Base-by-base conservation (phyloP, 1,139 yeast species). In the Suhomyces guaymorum region DNA sequence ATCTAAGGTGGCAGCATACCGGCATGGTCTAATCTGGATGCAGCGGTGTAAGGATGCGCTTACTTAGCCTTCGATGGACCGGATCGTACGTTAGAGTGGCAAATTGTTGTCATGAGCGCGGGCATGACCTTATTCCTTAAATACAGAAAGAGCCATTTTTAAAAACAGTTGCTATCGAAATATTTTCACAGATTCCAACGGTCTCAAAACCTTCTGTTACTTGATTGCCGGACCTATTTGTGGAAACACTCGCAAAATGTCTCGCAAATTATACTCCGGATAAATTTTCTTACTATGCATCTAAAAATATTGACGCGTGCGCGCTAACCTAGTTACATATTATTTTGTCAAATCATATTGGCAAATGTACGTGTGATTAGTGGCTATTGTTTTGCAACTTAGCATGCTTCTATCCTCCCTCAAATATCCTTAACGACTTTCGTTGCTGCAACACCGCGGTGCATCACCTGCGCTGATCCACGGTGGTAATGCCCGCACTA, bases 81-180 rank as follows among this genome's bases (percentile, higher is more conserved):
- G 15, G 26, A 23, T 23, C 26, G 15, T 23, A 23, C 26, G 12
- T 23, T 5, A 17, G 19, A n/a, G n/a, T n/a, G n/a, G n/a, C n/a
- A n/a, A n/a, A n/a, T n/a, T n/a, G n/a, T n/a, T n/a, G n/a, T n/a
- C n/a, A n/a, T n/a, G n/a, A n/a, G n/a, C n/a, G n/a, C n/a, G n/a
- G n/a, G n/a, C n/a, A n/a, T n/a, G n/a, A n/a, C n/a, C n/a, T n/a
- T n/a, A n/a, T n/a, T n/a, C n/a, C n/a, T n/a, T n/a, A n/a, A n/a
- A n/a, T n/a, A n/a, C n/a, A n/a, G n/a, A n/a, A n/a, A n/a, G n/a
- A n/a, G n/a, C n/a, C n/a, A n/a, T n/a, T n/a, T n/a, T n/a, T n/a
- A n/a, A n/a, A n/a, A n/a, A n/a, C n/a, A n/a, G n/a, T n/a, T n/a
- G n/a, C n/a, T n/a, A n/a, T n/a, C n/a, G n/a, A n/a, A n/a, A n/a